These are phyloP conservation scores for Phlegmacium glaucopus DNA, from an alignment of 768 basidiomycete species.

Conservation along the genomic window DNA sequence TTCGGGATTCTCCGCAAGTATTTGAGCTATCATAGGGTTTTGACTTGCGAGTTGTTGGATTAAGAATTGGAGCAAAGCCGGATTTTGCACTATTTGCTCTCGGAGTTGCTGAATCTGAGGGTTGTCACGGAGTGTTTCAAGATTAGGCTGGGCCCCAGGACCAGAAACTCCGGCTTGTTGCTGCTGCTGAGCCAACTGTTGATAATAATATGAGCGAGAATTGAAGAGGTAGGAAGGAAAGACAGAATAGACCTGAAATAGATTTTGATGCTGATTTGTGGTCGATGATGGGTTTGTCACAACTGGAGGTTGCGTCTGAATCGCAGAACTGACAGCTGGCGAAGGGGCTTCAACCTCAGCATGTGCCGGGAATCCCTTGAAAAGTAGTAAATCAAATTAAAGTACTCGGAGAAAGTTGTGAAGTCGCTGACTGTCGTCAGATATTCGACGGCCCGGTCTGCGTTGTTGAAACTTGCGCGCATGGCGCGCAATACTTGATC, in stretches of 20 bases:
- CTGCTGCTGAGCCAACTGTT: constrained; percentile 71
- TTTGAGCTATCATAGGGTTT: constrained; percentile 75
- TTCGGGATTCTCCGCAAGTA: constrained; percentile 70
- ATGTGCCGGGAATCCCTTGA: constrained; percentile 78
- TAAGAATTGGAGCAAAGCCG: constrained; percentile 70
- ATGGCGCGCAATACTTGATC: constrained; percentile 84
- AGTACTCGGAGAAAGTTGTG: not conserved
- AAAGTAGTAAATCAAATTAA: constrained; percentile 7
- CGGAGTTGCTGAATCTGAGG: constrained; percentile 74
- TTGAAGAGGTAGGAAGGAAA: not conserved
- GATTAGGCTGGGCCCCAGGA: constrained; percentile 30
- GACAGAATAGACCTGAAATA: constrained; percentile 67
- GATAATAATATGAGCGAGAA: constrained; percentile 1
- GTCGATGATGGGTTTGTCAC: constrained; percentile 21
- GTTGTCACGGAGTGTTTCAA: constrained; percentile 54
- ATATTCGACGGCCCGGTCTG: constrained; percentile 98
- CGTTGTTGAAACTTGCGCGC: constrained; percentile 95
- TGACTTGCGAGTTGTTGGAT: constrained; percentile 75
- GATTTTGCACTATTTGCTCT: constrained; percentile 71
- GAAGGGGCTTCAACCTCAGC: constrained; percentile 50
- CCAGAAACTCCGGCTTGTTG: constrained; percentile 41
- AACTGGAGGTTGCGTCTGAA: constrained; percentile 34
- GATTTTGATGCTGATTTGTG: constrained; percentile 65
- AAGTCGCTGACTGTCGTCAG: constrained; percentile 72
- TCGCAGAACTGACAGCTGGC: constrained; percentile 34